Conservation (phyloP, 768 basidiomycete species). For the Pulveroboletus sp. region DNA sequence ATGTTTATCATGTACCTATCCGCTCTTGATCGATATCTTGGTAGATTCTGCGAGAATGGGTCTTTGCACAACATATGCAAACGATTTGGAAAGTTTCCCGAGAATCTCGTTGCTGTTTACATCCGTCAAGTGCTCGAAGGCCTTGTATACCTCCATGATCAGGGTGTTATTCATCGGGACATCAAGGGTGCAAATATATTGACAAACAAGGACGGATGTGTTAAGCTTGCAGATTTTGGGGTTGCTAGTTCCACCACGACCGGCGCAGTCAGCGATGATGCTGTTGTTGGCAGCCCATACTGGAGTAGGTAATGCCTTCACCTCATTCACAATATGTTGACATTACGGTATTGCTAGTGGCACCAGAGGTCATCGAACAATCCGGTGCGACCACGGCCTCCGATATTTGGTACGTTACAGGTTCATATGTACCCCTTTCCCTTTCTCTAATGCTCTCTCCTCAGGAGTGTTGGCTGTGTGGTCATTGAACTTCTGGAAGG, state of each 20-base stretch:
- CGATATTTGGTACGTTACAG: conserved; percentile 77
- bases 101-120: conserved; percentile 93
- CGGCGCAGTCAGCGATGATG: conserved; percentile 74
- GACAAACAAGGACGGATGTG: conserved; percentile 96
- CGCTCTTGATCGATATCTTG: conserved; percentile 6
- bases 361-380: conserved; percentile 98
- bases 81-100: conserved; percentile 97
- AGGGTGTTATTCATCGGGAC: conserved; percentile 98
- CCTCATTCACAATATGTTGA: conserved; percentile 3
- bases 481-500: conserved; percentile 89
- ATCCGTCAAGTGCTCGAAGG: conserved; percentile 96
- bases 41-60: conserved; percentile 93
- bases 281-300: conserved; percentile 96
- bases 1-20: conserved; percentile 23
- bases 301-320: conserved; percentile 67
- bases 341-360: conserved; percentile 53
- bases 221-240: conserved; percentile 99
- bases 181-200: conserved; percentile 99
- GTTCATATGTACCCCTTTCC: not conserved
- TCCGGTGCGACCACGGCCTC: conserved; percentile 95
- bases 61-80: conserved; percentile 94
- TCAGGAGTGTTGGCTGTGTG: conserved; percentile 88
- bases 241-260: conserved; percentile 80
- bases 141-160: conserved; percentile 94
- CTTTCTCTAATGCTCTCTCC: conserved; percentile 2